A percentile compares a stretch with the other conserved stretches of the same genome.
These are phyloP conservation scores for Backusella luteola DNA, from an alignment of 192 early-diverging fungal genomes.

Conservation along the genomic window DNA sequence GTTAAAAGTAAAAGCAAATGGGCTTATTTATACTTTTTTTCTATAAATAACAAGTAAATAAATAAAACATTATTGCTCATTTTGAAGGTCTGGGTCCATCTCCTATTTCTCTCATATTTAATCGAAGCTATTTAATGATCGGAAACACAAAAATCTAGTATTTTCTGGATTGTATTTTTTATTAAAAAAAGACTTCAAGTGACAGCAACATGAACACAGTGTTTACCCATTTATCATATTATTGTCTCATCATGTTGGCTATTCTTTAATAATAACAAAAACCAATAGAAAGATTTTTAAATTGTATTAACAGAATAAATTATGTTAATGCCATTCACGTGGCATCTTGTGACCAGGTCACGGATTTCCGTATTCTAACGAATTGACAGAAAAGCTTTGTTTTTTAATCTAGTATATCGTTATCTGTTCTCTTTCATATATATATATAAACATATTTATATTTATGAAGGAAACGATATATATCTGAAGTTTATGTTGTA, in stretches of 20 bases:
- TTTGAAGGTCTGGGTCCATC: constrained; percentile 3
- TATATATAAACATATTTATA: not conserved
- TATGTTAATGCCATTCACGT: not conserved
- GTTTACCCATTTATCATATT: not conserved
- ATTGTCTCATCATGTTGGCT: not conserved
- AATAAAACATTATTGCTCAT: not conserved
- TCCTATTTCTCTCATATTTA: not conserved
- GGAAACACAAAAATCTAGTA: not conserved
- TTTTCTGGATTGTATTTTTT: constrained; percentile 1
- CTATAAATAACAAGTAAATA: not conserved
- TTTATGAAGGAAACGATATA: not conserved
- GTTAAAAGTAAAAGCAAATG: not conserved
- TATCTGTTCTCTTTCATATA: not conserved
- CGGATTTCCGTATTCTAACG: not conserved
- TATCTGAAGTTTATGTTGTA: no score
- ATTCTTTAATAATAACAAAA: not conserved
- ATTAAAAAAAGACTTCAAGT: no score
- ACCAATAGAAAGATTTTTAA: not conserved
- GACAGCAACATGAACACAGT: no score
- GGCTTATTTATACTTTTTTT: not conserved
- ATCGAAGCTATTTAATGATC: not conserved
- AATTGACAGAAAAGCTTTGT: not conserved
- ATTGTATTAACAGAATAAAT: not conserved
- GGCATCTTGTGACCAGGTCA: not conserved
- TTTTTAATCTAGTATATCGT: not conserved